These are phyloP conservation scores for Danielia oregonensis DNA, from an alignment of 805 yeast species.

Conservation along the genomic window DNA sequence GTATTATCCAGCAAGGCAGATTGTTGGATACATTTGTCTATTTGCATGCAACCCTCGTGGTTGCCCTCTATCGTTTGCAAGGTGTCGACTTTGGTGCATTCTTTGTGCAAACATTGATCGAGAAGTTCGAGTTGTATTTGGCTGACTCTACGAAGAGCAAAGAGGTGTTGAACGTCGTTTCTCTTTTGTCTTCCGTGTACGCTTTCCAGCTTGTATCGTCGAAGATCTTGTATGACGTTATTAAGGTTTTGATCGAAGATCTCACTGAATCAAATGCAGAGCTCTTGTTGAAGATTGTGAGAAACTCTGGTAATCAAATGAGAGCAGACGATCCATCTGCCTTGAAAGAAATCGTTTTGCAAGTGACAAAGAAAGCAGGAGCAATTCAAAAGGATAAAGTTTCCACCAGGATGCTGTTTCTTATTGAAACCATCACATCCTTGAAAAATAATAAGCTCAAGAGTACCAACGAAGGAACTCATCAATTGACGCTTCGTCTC, in stretches of 20 bases:
- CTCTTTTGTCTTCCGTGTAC: conserved; percentile 73
- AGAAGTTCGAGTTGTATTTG: conserved; percentile 50
- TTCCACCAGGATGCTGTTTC: conserved; percentile 70
- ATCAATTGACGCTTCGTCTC: conserved; percentile 52
- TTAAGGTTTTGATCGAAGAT: conserved; percentile 49
- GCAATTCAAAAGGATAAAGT: conserved; percentile 29
- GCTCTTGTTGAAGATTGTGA: conserved; percentile 63
- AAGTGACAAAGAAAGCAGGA: conserved; percentile 45
- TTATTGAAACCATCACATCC: conserved; percentile 80
- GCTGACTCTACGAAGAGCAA: conserved; percentile 29
- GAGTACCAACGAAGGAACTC: conserved; percentile 44
- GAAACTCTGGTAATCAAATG: conserved; percentile 77
- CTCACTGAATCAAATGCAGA: conserved; percentile 76
- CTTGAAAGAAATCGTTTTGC: conserved; percentile 69
- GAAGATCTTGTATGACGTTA: conserved; percentile 71
- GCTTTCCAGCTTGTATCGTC: conserved; percentile 74
- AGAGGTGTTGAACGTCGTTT: conserved; percentile 62
- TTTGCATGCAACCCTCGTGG: conserved; percentile 72
- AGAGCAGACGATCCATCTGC: conserved; percentile 88
- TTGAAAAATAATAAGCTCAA: conserved; percentile 82
- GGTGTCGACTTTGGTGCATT: conserved; percentile 91
- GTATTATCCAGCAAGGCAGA: conserved; percentile 59
- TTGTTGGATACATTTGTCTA: conserved; percentile 75
- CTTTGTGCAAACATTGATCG: conserved; percentile 77
- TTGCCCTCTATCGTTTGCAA: conserved; percentile 69